Evolutionary conservation across 1,284 basidiomycete genomes (phyloP).

Genomic region (Erythrobasidium hasegawianum): DNA sequence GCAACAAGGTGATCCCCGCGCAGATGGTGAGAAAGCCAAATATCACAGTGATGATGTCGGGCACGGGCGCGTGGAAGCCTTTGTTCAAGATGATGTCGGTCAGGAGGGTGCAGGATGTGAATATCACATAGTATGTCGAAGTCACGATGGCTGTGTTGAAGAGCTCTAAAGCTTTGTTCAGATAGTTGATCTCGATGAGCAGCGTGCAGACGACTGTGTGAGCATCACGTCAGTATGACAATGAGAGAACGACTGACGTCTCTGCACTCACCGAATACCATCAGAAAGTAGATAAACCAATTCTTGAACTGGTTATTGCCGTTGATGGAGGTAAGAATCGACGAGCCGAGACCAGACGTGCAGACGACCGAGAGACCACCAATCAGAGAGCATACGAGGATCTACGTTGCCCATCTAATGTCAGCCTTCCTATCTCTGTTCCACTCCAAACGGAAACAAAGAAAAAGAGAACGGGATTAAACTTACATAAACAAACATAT

Average conservation of each 20-base stretch:
- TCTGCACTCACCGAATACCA: conserved; percentile 36
- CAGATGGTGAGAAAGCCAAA: conserved; percentile 76
- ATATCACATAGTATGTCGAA: conserved; percentile 74
- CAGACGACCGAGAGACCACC: conserved; percentile 95
- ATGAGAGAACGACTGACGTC: too few species aligned
- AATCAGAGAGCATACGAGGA: conserved; percentile 89
- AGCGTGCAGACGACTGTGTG: conserved; percentile 35
- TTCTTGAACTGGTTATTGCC: conserved; percentile 77
- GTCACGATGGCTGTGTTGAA: conserved; percentile 91
- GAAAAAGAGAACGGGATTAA: too few species aligned
- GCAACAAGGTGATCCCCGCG: conserved; percentile 73
- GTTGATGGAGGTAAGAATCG: conserved; percentile 79
- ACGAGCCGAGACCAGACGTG: conserved; percentile 85
- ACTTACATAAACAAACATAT: conserved; percentile 81
- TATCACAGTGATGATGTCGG: conserved; percentile 82
- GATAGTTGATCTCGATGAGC: conserved; percentile 89
- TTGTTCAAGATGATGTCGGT: conserved; percentile 69
- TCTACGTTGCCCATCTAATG: too few species aligned
- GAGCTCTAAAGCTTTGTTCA: conserved; percentile 92
- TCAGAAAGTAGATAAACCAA: conserved; percentile 74
- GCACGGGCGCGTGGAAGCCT: conserved; percentile 72
- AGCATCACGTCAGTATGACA: too few species aligned
- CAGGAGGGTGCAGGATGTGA: conserved; percentile 43
- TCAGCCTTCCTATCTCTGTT: too few species aligned
- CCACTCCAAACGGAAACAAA: too few species aligned